Evolutionary conservation across 192 early-diverging fungal species (phyloP).

Genomic region (Entophlyctis luteolus): DNA sequence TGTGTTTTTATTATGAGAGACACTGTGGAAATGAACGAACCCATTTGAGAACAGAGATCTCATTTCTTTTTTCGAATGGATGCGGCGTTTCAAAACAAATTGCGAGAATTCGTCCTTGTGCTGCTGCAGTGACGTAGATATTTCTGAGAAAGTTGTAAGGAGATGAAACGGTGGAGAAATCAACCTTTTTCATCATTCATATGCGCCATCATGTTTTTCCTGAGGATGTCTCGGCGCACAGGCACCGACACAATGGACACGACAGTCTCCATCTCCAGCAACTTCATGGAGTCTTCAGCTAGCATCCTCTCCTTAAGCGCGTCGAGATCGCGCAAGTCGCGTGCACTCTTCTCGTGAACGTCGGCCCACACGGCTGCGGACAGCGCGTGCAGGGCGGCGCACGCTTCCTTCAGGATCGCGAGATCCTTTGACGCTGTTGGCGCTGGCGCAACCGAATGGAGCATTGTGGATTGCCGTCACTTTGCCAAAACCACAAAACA

Average conservation of each 20-base stretch:
- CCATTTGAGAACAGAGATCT: slow-evolving; percentile 45
- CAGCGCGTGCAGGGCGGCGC: slow-evolving; percentile 31
- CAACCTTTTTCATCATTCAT: slow-evolving; percentile 55
- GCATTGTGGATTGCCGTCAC: neutral
- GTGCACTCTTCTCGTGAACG: neutral
- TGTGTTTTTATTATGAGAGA: neutral
- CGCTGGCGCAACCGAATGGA: neutral
- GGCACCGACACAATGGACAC: slow-evolving; percentile 49
- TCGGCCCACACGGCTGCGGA: slow-evolving; percentile 18
- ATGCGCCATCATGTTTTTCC: slow-evolving; percentile 38
- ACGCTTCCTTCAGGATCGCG: slow-evolving; percentile 26
- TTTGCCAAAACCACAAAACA: neutral
- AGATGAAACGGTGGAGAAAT: neutral
- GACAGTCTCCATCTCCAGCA: slow-evolving; percentile 50
- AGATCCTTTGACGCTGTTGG: slow-evolving; percentile 17
- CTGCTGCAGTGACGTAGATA: slow-evolving; percentile 38
- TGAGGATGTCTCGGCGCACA: slow-evolving; percentile 43
- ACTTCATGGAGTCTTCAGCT: slow-evolving; percentile 43
- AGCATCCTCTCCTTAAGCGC: slow-evolving; percentile 42
- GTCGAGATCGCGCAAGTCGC: slow-evolving; percentile 33
- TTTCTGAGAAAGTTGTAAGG: slow-evolving; percentile 33
- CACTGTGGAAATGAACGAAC: slow-evolving; percentile 19
- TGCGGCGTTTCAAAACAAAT: slow-evolving; percentile 53
- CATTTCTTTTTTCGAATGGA: slow-evolving; percentile 40
- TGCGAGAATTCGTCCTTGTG: slow-evolving; percentile 56